These are phyloP conservation scores for Tulasnella sp. DNA, from an alignment of 768 basidiomycete genomes.

Conservation along the genomic window DNA sequence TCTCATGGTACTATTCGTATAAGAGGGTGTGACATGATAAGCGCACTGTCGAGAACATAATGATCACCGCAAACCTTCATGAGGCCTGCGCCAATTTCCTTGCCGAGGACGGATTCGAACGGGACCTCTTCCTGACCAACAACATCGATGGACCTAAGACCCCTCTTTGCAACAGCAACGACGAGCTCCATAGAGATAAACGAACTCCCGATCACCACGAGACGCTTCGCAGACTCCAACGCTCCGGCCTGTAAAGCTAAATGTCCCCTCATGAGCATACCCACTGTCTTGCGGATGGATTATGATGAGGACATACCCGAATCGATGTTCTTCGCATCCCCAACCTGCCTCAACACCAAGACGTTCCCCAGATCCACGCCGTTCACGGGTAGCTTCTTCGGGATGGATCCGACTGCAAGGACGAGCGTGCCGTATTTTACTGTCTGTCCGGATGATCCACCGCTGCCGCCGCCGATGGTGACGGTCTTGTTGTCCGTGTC, in stretches of 20 bases:
- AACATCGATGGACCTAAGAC: slow-evolving; percentile 71
- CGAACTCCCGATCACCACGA: slow-evolving; percentile 78
- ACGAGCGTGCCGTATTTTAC: slow-evolving; percentile 66
- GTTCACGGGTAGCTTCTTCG: slow-evolving; percentile 65
- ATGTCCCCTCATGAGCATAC: slow-evolving; percentile 4
- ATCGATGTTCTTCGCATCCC: slow-evolving; percentile 53
- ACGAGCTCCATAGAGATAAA: slow-evolving; percentile 95
- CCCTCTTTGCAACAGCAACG: slow-evolving; percentile 56
- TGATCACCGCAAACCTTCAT: too few species aligned
- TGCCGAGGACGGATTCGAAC: slow-evolving; percentile 72
- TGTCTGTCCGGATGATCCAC: slow-evolving; percentile 41
- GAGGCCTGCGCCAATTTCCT: slow-evolving; percentile 64
- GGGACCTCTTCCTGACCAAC: slow-evolving; percentile 76
- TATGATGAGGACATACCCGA: slow-evolving; percentile 34
- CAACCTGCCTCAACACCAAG: slow-evolving; percentile 57
- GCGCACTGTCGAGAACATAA: too few species aligned
- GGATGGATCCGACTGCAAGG: slow-evolving; percentile 64
- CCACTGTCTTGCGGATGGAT: not conserved
- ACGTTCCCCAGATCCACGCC: slow-evolving; percentile 69
- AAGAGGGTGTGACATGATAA: too few species aligned
- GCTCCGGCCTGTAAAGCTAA: slow-evolving; percentile 28
- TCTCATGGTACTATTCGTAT: slow-evolving; percentile 54
- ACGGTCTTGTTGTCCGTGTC: slow-evolving; percentile 56
- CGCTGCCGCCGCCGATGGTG: slow-evolving; percentile 45
- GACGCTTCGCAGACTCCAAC: slow-evolving; percentile 58